A percentile compares a stretch with the other conserved stretches of the same genome.
Conservation (phyloP, 2,329 filamentous ascomycete species). For the Sarocladium strictum region DNA sequence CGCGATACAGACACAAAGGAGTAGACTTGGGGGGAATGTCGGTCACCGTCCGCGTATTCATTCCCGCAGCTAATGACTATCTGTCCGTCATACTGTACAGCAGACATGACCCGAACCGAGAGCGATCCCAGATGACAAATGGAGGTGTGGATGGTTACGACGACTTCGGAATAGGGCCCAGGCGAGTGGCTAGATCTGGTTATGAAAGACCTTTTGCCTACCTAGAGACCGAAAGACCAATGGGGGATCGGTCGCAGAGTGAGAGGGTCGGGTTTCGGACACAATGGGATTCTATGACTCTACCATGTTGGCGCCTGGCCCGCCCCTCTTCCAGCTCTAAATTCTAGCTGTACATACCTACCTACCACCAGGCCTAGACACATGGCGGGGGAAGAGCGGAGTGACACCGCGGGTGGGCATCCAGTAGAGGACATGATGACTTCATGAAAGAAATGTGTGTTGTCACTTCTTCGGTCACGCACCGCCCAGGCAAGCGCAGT, state of each 20-base stretch:
- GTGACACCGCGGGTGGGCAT: neutral
- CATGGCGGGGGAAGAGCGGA: neutral
- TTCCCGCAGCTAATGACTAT: neutral
- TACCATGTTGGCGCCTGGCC: neutral
- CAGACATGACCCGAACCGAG: too few species aligned
- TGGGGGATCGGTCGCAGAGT: neutral
- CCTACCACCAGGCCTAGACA: too few species aligned
- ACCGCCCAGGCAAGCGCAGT: neutral
- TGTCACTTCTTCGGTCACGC: neutral
- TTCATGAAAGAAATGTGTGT: neutral
- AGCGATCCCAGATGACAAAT: constrained; percentile 3
- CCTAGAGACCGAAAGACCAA: neutral
- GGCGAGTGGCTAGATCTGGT: too few species aligned
- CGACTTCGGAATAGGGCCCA: neutral
- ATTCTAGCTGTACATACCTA: neutral
- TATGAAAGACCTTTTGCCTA: neutral
- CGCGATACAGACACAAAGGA: too few species aligned
- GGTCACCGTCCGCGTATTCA: neutral
- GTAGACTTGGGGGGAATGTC: too few species aligned
- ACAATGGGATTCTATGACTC: constrained; percentile 3
- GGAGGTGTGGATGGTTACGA: neutral
- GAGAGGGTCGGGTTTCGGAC: neutral
- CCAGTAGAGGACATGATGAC: neutral
- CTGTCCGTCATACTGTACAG: too few species aligned
- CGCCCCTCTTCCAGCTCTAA: too few species aligned